Conservation (phyloP, 2,329 filamentous ascomycete genomes). For the Ophiostoma piceae region DNA sequence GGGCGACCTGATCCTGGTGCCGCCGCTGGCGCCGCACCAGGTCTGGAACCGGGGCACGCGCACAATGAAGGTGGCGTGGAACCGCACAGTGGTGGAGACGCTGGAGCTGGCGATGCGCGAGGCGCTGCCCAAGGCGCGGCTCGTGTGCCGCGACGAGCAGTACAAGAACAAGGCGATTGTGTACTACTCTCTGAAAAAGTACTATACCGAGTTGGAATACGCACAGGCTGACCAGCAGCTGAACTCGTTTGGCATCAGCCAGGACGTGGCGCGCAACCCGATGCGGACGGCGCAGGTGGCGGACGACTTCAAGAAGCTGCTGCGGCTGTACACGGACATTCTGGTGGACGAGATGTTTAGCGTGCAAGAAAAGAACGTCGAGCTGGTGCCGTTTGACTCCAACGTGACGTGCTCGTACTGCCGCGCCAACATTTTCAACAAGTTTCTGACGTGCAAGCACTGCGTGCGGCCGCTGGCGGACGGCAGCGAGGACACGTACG, state of each 20-base stretch:
- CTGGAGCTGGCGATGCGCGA: conserved; percentile 80
- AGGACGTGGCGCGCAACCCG: conserved; percentile 36
- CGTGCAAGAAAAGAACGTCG: conserved; percentile 63
- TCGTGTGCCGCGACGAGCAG: conserved; percentile 94
- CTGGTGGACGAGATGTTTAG: conserved; percentile 83
- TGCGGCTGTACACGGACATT: conserved; percentile 70
- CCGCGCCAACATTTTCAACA: conserved; percentile 92
- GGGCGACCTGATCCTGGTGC: conserved; percentile 90
- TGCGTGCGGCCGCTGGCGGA: conserved; percentile 64
- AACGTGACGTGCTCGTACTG: conserved; percentile 96
- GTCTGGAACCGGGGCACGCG: conserved; percentile 96
- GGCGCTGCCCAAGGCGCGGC: conserved; percentile 77
- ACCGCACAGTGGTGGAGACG: conserved; percentile 87
- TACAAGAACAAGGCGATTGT: conserved; percentile 98
- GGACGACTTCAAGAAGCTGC: conserved; percentile 76
- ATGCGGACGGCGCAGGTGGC: conserved; percentile 59
- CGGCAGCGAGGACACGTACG: conserved; percentile 78
- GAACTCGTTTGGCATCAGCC: conserved; percentile 44
- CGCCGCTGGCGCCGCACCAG: conserved; percentile 88
- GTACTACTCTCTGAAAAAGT: conserved; percentile 80
- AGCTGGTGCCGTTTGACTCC: conserved; percentile 77
- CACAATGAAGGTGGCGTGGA: conserved; percentile 98
- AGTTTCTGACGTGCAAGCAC: conserved; percentile 85
- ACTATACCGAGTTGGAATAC: conserved; percentile 57
- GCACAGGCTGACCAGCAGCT: conserved; percentile 45